These are phyloP conservation scores for Brassica hybrid DNA, from an alignment of 441 rosid genomes.

Conservation along the genomic window DNA sequence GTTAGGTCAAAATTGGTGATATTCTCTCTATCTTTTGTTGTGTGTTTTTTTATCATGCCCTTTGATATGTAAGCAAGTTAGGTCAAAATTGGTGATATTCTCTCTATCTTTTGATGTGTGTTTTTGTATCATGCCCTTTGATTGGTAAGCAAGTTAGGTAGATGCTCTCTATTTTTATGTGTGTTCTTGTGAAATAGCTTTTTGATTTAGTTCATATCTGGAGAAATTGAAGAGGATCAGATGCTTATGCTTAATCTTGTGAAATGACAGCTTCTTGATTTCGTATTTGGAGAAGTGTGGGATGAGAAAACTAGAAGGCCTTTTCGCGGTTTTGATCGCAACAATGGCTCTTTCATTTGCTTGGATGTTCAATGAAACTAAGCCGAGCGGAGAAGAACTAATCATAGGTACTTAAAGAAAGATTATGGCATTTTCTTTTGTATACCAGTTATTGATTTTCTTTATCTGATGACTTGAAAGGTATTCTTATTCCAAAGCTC, in stretches of 20 bases:
- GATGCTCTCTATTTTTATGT: neutral
- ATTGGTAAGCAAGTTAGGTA: neutral
- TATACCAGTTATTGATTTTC: neutral
- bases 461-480: slow-evolving; percentile 42
- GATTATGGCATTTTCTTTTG: neutral
- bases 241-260: slow-evolving; percentile 7
- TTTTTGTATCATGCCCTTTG: neutral
- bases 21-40: neutral
- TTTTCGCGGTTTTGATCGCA: slow-evolving; percentile 76
- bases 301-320: slow-evolving; percentile 87
- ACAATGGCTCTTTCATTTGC: slow-evolving; percentile 91
- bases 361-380: slow-evolving; percentile 90
- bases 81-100: neutral
- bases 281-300: slow-evolving; percentile 89
- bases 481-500: slow-evolving; percentile 78
- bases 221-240: neutral
- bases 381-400: slow-evolving; percentile 76
- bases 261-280: slow-evolving; percentile 68
- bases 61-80: slow-evolving; percentile 63
- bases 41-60: slow-evolving; percentile 22
- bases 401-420: slow-evolving; percentile 53
- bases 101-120: neutral
- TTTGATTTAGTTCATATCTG: neutral
- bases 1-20: neutral
- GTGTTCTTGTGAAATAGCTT: slow-evolving; percentile 8